Conservation (phyloP, 2,329 filamentous ascomycete species). For the Camillea tinctor region DNA sequence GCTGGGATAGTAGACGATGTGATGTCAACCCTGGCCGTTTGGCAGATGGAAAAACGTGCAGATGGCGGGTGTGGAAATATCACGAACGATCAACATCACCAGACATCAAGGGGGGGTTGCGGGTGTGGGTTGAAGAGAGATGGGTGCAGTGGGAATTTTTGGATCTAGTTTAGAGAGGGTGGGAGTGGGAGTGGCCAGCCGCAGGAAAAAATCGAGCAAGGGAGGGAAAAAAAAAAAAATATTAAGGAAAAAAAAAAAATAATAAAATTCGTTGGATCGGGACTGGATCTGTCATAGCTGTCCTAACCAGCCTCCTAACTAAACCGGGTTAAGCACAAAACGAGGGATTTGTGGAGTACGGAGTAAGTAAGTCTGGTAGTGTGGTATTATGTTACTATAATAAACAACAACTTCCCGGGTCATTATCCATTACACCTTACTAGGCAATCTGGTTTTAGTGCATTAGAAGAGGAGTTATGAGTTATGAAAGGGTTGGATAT, state of each 20-base stretch:
- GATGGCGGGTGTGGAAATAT: constrained; percentile 34
- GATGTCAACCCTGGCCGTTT: constrained; percentile 33
- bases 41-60: constrained; percentile 26
- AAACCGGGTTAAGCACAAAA: constrained; percentile 20
- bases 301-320: constrained; percentile 11
- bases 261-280: constrained; percentile 1
- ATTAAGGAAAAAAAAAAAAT: neutral
- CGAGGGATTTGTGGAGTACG: constrained; percentile 12
- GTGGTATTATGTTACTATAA: constrained; percentile 1
- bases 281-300: neutral
- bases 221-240: neutral
- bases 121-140: constrained; percentile 30
- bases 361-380: no score
- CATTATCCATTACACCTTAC: no score
- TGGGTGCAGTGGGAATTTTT: neutral
- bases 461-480: no score
- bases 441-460: no score
- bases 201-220: neutral
- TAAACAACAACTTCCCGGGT: no score
- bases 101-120: constrained; percentile 21
- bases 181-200: constrained; percentile 21
- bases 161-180: constrained; percentile 9
- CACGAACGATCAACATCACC: constrained; percentile 31
- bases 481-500: no score
- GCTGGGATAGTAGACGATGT: constrained; percentile 27